These are phyloP conservation scores for Corymbia maculata DNA, from an alignment of 345 rosid genomes.

Conservation along the genomic window DNA sequence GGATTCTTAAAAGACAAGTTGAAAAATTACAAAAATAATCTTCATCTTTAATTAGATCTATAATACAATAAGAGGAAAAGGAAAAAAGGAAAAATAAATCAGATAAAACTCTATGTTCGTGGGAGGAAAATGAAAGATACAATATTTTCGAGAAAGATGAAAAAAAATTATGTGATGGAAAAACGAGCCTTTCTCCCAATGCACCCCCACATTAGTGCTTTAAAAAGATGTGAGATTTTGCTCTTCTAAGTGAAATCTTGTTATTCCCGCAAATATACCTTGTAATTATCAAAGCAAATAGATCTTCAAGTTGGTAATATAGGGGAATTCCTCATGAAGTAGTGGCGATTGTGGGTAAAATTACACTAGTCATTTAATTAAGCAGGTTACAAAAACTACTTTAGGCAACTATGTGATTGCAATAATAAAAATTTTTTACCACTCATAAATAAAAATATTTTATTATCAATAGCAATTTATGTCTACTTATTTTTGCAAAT, in stretches of 20 bases:
- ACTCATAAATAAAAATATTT: not conserved
- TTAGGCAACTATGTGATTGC: not conserved
- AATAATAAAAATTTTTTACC: not conserved
- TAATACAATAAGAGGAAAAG: not conserved
- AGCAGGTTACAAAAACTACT: not conserved
- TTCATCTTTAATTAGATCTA: not conserved
- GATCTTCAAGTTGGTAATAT: not conserved
- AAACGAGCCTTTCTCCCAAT: not conserved
- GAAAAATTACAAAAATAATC: not conserved
- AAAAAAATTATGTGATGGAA: not conserved
- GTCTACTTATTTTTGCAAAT: not conserved
- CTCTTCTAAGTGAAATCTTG: not conserved
- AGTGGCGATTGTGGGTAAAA: not conserved
- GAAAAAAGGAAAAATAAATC: not conserved
- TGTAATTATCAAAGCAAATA: not conserved
- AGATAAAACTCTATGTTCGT: not conserved
- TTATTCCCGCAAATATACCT: not conserved
- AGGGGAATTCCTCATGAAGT: not conserved
- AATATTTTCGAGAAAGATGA: not conserved
- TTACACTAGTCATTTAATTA: not conserved
- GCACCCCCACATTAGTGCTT: not conserved
- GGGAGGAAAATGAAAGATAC: not conserved
- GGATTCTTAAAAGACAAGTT: not conserved
- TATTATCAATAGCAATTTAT: not conserved
- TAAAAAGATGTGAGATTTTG: not conserved